Evolutionary conservation across 2,329 filamentous ascomycete genomes (phyloP).

Genomic region (Aspergillus cejpii): DNA sequence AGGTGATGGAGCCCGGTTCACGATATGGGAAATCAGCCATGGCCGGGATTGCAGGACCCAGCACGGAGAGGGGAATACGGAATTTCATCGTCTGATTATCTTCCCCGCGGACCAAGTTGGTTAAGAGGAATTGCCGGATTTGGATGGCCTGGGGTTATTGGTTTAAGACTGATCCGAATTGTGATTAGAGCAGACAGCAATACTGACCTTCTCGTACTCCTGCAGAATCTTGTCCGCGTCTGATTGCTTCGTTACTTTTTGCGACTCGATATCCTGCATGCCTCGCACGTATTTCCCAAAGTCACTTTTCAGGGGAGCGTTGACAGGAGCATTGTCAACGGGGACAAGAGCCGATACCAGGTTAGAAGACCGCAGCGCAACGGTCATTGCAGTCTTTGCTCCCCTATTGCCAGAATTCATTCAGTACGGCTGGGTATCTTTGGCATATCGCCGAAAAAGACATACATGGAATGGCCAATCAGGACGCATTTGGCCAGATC

Average conservation of each 20-base stretch:
- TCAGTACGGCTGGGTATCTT: neutral
- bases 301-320: slow-evolving; percentile 64
- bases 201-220: slow-evolving; percentile 60
- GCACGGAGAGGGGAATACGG: slow-evolving; percentile 66
- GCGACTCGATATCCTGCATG: slow-evolving; percentile 74
- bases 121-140: slow-evolving; percentile 85
- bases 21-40: slow-evolving; percentile 87
- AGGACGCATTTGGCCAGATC: slow-evolving; percentile 63
- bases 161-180: neutral
- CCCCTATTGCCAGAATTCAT: slow-evolving; percentile 51
- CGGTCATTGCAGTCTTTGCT: slow-evolving; percentile 84
- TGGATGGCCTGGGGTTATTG: slow-evolving; percentile 50
- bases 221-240: slow-evolving; percentile 76
- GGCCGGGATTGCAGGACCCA: slow-evolving; percentile 62
- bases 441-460: neutral
- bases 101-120: slow-evolving; percentile 62
- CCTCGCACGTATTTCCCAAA: slow-evolving; percentile 76
- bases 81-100: slow-evolving; percentile 59
- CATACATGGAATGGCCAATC: slow-evolving; percentile 89
- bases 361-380: slow-evolving; percentile 65
- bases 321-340: slow-evolving; percentile 88
- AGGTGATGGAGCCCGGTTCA: slow-evolving; percentile 60
- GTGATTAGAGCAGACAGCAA: slow-evolving; percentile 3
- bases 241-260: slow-evolving; percentile 59
- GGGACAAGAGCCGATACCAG: slow-evolving; percentile 65